These are phyloP conservation scores for Macroventuria anomochaeta DNA, from an alignment of 2,329 filamentous ascomycete genomes.

Conservation along the genomic window DNA sequence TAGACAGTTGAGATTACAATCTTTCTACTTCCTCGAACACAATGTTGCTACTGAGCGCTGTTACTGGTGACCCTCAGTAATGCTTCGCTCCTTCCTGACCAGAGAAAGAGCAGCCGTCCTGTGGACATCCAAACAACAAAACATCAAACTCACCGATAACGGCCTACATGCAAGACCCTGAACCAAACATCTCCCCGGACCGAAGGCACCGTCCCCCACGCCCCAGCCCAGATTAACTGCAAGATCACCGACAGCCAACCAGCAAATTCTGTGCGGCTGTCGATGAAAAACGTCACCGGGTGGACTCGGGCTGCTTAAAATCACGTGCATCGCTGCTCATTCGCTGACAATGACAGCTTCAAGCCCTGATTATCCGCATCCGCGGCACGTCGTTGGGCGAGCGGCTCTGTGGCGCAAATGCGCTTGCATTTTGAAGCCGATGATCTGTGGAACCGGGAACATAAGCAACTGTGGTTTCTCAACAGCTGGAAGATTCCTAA, in stretches of 20 bases:
- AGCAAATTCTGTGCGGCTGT: background rate
- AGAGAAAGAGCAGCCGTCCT: background rate
- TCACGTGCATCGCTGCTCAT: slow-evolving; percentile 3
- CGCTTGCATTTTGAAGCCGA: slow-evolving; percentile 7
- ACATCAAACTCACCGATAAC: slow-evolving; percentile 3
- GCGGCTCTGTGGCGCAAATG: slow-evolving; percentile 10
- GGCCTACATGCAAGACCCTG: background rate
- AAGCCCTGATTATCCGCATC: background rate
- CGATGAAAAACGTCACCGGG: slow-evolving; percentile 8
- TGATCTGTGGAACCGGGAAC: slow-evolving; percentile 13
- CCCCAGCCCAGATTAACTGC: background rate
- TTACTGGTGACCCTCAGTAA: background rate
- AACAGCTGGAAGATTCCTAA: slow-evolving; percentile 11
- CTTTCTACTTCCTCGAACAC: background rate
- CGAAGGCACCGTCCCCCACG: slow-evolving; percentile 7
- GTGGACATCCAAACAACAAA: background rate
- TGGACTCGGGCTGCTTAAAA: background rate
- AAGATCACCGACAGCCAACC: slow-evolving; percentile 10
- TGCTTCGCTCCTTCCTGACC: background rate
- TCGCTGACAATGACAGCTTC: background rate
- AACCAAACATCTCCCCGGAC: slow-evolving; percentile 2
- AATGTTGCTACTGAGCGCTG: background rate
- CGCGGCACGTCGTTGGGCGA: slow-evolving; percentile 7
- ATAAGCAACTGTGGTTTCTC: background rate
- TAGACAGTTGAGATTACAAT: background rate